phyloP scores from a whole-genome alignment of 129 eudicot species.

The Pittosporum tobira region DNA sequence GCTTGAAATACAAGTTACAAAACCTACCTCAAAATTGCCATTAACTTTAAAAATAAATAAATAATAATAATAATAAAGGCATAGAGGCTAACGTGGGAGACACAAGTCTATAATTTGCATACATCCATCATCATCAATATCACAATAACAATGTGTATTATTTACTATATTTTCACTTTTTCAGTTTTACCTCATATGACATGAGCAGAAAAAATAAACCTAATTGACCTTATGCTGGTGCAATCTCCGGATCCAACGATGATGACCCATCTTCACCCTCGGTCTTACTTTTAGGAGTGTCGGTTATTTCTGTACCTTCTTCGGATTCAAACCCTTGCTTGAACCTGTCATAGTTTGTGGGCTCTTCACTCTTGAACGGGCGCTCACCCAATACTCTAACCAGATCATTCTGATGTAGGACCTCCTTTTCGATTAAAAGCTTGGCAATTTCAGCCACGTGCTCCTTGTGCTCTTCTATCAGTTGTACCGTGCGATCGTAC shows the following conservation, averaged over 20 bases:
- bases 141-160: too few species aligned
- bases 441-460: conserved; percentile 71
- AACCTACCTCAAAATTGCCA: background rate
- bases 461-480: conserved; percentile 73
- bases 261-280: conserved; percentile 32
- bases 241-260: conserved; percentile 30
- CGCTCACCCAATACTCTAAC: conserved; percentile 63
- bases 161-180: background rate
- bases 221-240: conserved; percentile 25
- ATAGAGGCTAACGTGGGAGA: background rate
- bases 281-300: conserved; percentile 6
- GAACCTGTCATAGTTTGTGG: conserved; percentile 71
- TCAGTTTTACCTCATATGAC: background rate
- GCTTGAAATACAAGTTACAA: background rate
- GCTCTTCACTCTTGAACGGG: conserved; percentile 57
- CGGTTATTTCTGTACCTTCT: conserved; percentile 16
- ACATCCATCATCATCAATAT: background rate
- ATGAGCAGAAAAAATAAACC: background rate
- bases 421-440: conserved; percentile 71
- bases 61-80: background rate
- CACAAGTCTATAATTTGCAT: background rate
- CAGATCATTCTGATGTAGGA: conserved; percentile 76
- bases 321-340: conserved; percentile 45
- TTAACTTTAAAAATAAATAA: background rate
- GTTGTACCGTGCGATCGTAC: conserved; percentile 42